These are phyloP conservation scores for Lodderomyces pseudojiufengensis DNA, from an alignment of 1,139 yeast species.

Conservation along the genomic window DNA sequence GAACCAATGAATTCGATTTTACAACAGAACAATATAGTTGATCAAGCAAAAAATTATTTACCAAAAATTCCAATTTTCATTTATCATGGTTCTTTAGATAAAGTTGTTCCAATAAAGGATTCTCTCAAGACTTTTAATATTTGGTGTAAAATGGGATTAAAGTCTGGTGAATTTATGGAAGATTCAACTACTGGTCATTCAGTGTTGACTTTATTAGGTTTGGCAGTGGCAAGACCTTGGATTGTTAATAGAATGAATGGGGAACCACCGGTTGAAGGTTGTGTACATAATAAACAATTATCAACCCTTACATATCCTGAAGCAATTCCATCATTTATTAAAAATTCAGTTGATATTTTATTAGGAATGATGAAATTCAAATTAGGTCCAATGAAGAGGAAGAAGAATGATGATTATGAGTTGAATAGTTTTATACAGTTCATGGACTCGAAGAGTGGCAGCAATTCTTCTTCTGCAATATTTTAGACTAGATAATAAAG, in stretches of 20 bases:
- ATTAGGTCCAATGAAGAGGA: conserved; percentile 4
- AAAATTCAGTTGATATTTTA: conserved; percentile 6
- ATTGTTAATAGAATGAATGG: conserved; percentile 19
- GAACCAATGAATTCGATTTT: conserved; percentile 15
- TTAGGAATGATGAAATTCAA: conserved; percentile 2
- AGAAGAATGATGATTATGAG: neutral
- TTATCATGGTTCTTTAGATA: conserved; percentile 30
- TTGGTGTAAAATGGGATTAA: conserved; percentile 31
- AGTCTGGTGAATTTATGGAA: conserved; percentile 27
- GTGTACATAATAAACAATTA: conserved; percentile 19
- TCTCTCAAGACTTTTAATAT: conserved; percentile 23
- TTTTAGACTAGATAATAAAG: too few species aligned
- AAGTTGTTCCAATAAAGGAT: conserved; percentile 25
- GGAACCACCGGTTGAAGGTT: conserved; percentile 25
- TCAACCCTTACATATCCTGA: conserved; percentile 24
- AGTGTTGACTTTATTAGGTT: conserved; percentile 23
- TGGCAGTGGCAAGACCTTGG: conserved; percentile 32
- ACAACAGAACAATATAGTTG: conserved; percentile 21
- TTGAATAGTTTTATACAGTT: neutral
- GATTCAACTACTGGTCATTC: conserved; percentile 27
- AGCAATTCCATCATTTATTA: conserved; percentile 3
- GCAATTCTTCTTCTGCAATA: too few species aligned
- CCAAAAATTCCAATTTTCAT: conserved; percentile 34
- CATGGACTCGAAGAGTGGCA: too few species aligned
- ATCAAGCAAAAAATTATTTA: conserved; percentile 12